Evolutionary conservation across 495 filamentous ascomycete species (phyloP).

Genomic region (Xylaria longipes): DNA sequence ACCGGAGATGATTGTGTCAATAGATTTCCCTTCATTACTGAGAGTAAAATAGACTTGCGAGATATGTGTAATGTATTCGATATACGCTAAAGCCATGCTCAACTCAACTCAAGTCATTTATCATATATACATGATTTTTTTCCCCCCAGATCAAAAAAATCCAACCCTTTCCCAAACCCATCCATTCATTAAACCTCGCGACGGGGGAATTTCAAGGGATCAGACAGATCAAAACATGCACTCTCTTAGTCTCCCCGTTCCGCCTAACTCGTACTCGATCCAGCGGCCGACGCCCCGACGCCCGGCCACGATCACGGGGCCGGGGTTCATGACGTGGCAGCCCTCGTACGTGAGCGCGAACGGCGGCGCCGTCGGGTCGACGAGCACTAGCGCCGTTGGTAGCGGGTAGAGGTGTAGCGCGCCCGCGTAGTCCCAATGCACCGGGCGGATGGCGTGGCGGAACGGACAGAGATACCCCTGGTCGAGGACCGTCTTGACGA

Average conservation of each 20-base stretch:
- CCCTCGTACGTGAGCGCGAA: conserved; percentile 92
- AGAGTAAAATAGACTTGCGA: neutral
- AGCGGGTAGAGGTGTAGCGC: conserved; percentile 84
- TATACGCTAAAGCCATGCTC: conserved; percentile 14
- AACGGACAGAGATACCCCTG: conserved; percentile 90
- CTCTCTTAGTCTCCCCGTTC: conserved; percentile 53
- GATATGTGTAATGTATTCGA: neutral
- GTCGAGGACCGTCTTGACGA: conserved; percentile 92
- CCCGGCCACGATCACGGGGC: conserved; percentile 68
- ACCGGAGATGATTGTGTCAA: neutral
- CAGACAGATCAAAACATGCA: conserved; percentile 42
- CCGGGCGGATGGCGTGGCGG: conserved; percentile 72
- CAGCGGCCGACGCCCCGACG: conserved; percentile 71
- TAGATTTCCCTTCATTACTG: neutral
- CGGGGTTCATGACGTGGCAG: conserved; percentile 96
- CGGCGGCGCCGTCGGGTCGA: conserved; percentile 77
- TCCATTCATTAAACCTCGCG: neutral
- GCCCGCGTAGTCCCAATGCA: conserved; percentile 83
- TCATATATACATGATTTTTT: neutral
- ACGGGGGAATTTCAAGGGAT: neutral
- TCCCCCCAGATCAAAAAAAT: neutral
- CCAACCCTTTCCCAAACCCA: neutral
- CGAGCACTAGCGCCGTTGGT: conserved; percentile 80
- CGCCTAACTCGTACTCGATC: conserved; percentile 81
- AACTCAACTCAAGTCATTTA: conserved; percentile 18